Base-by-base conservation (phyloP, 345 rosid species). In the Conringia planisiliqua region DNA sequence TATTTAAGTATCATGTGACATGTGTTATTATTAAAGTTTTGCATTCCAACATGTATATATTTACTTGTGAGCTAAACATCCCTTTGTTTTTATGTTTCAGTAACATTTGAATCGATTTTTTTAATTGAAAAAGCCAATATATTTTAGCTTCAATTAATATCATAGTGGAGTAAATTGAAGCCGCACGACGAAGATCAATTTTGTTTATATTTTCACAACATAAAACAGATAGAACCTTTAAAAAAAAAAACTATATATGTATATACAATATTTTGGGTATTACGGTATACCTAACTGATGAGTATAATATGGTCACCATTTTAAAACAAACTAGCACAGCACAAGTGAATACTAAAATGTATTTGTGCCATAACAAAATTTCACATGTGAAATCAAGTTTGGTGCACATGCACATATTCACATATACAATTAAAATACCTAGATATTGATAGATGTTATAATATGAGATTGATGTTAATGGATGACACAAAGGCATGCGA, bases 401-500 rank as follows among this genome's bases (percentile, higher is more conserved):
- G 71, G 33, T 54, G 32, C 66, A 66, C 50, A 66, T 74, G 64
- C 6, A 67, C 43, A 39, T 16, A 46, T 17, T 2, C 64, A 64
- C 57, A 65, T 65, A 51, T 9, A 46, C 40, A 47, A 11, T 18
- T 3, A 47, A 17, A 47, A 47, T 14, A 69, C 12, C 5, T 58
- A 66, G 0, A 36, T n/a, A 35, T 68, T 10, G 4, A 10, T 10
- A 30, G 18, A 26, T 14, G 62, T 7, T 76, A 36, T 55, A 35
- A 74, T 60, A 22, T 22, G 33, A 79, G 50, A 73, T 20, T 26
- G 40, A 27, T 54, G 56, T 62, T 47, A 47, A 47, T 83, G 82
- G 83, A 72, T 17, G 79, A 66, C 84, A 77, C 82, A 77, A 62
- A 71, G 78, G 73, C 74, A 61, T 62, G 78, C 43, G 46, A 73